These are phyloP conservation scores for Parascedosporium putredinis DNA, from an alignment of 2,329 filamentous ascomycete genomes.

Conservation along the genomic window DNA sequence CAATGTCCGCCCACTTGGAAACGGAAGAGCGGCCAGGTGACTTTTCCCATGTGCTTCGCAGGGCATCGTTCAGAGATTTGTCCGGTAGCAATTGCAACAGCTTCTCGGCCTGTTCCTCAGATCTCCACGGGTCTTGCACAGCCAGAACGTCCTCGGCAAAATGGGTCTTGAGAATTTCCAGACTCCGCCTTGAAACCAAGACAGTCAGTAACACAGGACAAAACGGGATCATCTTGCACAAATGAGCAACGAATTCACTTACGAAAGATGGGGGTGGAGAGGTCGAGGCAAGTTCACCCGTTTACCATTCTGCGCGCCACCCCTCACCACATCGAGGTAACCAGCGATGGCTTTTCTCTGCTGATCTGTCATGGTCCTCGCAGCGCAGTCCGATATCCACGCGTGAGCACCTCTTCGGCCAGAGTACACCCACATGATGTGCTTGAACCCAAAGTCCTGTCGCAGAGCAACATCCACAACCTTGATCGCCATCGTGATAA, in stretches of 20 bases:
- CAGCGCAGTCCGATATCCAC: slow-evolving; percentile 91
- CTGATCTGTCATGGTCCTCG: slow-evolving; percentile 73
- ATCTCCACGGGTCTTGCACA: slow-evolving; percentile 77
- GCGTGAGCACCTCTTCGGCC: slow-evolving; percentile 93
- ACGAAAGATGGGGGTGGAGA: slow-evolving; percentile 79
- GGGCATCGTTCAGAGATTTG: slow-evolving; percentile 60
- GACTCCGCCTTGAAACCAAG: slow-evolving; percentile 51
- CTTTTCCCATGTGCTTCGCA: slow-evolving; percentile 86
- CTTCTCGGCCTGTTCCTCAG: slow-evolving; percentile 59
- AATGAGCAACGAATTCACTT: slow-evolving; percentile 20
- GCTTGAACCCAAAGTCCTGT: slow-evolving; percentile 92
- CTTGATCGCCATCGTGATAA: slow-evolving; percentile 96
- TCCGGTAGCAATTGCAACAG: slow-evolving; percentile 82
- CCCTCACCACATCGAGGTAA: slow-evolving; percentile 84
- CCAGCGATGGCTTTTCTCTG: slow-evolving; percentile 76
- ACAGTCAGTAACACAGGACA: background rate
- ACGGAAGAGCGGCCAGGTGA: slow-evolving; percentile 65
- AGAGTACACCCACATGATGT: slow-evolving; percentile 98
- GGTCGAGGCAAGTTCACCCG: slow-evolving; percentile 76
- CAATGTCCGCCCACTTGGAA: slow-evolving; percentile 91
- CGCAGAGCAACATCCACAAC: slow-evolving; percentile 78
- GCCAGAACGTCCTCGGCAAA: slow-evolving; percentile 76
- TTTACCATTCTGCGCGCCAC: slow-evolving; percentile 76
- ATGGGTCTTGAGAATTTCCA: slow-evolving; percentile 72
- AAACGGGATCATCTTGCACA: too few species aligned